Evolutionary conservation across 2,329 filamentous ascomycete genomes (phyloP).

Genomic region (Epichloe bromicola): DNA sequence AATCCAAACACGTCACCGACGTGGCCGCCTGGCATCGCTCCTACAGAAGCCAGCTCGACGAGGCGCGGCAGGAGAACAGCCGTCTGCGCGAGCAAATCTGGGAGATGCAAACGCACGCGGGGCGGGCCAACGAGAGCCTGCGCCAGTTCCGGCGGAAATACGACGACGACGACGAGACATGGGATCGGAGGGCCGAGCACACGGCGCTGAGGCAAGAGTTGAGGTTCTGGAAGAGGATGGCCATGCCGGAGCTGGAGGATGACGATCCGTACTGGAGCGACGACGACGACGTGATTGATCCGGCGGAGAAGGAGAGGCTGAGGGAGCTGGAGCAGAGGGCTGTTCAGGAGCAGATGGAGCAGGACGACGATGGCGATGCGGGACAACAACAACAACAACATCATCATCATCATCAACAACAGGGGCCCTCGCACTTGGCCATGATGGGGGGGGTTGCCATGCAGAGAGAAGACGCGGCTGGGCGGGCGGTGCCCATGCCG

Average conservation of each 20-base stretch:
- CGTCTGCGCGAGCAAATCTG: conserved; percentile 52
- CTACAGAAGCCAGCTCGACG: conserved; percentile 51
- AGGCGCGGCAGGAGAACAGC: conserved; percentile 51
- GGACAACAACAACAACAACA: background rate
- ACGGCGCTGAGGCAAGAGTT: conserved; percentile 43
- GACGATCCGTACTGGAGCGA: conserved; percentile 51
- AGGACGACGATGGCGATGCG: conserved; percentile 21
- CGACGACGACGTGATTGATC: conserved; percentile 51
- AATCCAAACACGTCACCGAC: conserved; percentile 47
- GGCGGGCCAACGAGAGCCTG: conserved; percentile 42
- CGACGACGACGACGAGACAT: conserved; percentile 41
- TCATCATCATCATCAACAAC: no score
- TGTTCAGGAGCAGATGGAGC: conserved; percentile 24
- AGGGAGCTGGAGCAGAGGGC: conserved; percentile 35
- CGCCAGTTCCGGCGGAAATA: conserved; percentile 43
- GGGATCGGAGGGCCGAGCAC: conserved; percentile 40
- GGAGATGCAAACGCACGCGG: conserved; percentile 51
- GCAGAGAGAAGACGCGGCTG: conserved; percentile 23
- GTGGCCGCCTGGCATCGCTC: conserved; percentile 52
- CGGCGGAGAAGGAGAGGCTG: conserved; percentile 44
- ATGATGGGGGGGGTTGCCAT: conserved; percentile 27
- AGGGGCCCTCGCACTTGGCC: conserved; percentile 7
- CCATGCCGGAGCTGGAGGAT: conserved; percentile 46
- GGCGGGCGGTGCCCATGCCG: conserved; percentile 15
- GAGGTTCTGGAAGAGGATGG: conserved; percentile 54